A percentile compares a stretch with the other conserved stretches of the same genome.
Evolutionary conservation across 768 basidiomycete genomes (phyloP).

Genomic region (Pleurotus citrinopileatus): DNA sequence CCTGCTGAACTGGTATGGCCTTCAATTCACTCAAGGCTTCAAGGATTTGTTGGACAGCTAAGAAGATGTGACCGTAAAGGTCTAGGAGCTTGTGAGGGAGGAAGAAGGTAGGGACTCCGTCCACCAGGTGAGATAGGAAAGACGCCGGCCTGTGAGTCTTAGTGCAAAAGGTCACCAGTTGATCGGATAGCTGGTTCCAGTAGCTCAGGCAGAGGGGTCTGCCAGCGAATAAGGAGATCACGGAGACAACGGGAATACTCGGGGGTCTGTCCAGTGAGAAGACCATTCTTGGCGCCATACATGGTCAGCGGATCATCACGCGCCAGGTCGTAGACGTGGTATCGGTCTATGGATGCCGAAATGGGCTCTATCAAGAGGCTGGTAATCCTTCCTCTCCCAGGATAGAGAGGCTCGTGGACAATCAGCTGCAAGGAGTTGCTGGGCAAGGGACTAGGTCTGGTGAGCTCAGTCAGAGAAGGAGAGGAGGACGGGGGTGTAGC

Average conservation of each 20-base stretch:
- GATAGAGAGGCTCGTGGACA: no score
- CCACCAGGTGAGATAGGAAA: no score
- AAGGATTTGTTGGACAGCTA: conserved; percentile 8
- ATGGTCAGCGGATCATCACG: conserved; percentile 9
- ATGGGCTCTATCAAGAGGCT: no score
- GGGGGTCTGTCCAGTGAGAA: conserved; percentile 4
- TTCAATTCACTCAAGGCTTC: neutral
- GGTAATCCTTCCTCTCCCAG: no score
- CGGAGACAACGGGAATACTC: neutral
- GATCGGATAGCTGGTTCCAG: neutral
- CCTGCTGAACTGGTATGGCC: neutral
- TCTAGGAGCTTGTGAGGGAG: neutral
- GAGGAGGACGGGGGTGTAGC: no score
- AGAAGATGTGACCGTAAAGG: neutral
- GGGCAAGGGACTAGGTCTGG: no score
- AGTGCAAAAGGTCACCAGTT: neutral
- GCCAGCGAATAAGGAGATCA: conserved; percentile 10
- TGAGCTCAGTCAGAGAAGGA: no score
- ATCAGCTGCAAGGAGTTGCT: no score
- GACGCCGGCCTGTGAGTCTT: neutral
- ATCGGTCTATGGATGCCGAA: no score
- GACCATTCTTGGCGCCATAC: neutral
- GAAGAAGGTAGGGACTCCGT: neutral
- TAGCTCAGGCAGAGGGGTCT: neutral
- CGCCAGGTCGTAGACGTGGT: neutral